Base-by-base conservation (phyloP, 257 asterid species). In the Solanum piurae region DNA sequence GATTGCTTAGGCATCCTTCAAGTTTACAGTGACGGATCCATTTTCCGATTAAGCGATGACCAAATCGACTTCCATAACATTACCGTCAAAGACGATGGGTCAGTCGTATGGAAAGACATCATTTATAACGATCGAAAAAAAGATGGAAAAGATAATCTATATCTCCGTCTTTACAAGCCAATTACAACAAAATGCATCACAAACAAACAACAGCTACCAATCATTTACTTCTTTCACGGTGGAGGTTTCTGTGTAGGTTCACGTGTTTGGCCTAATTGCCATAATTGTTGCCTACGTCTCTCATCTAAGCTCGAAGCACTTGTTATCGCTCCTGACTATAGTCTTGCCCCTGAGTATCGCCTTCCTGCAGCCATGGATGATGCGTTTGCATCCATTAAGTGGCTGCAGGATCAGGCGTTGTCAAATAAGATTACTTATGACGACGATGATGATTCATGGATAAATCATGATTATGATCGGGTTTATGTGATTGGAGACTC, bases 211-310 rank as follows among this genome's bases (percentile, higher is more conserved):
- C 37, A 42, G 52, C n/a, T 94, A 87, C 94, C 97, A 75, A 83
- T 94, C 14, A 38, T 95, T 16, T 91, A 16, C 94, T 95, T 90
- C 87, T 84, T 95, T 88, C 98, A 90, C 88, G 96, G 98, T 44
- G 98, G 98, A 33, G 98, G 98, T 18, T 94, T 94, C 89, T 95
- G 98, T 89, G 21, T 94, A 31, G 98, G 98, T 42, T 94, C 96
- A 21, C 86, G 98, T 64, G 88, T 95, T 58, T 95, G 96, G 98
- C 97, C 96, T 64, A 93, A 93, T 83, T 89, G 88, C 89, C 98
- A 95, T 90, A 93, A 58, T 86, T 89, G 93, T n/a, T 95, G 98
- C 91, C 92, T 92, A 90, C 94, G 95, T 62, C 98, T 96, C 49
- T 90, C 94, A 9, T 91, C 98, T 21, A 88, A 83, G 8, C 94